Evolutionary conservation across 108 stramenopile genomes (phyloP).

Genomic region (Nitzschia sp.): DNA sequence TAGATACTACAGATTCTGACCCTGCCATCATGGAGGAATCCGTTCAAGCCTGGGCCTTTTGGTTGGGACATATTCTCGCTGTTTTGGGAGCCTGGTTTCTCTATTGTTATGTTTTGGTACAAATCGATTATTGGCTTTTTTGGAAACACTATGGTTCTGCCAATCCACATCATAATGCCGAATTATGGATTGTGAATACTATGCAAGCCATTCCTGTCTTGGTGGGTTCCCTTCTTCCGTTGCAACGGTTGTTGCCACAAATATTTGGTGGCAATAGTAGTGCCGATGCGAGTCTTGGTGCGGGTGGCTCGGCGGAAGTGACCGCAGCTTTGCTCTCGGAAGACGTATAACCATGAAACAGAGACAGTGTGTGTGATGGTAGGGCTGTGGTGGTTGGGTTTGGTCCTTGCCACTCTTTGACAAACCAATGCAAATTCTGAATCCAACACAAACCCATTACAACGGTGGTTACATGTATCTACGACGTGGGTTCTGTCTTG

Average conservation of each 20-base stretch:
- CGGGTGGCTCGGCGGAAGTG: too few relatives aligned
- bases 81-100: conserved; percentile 13
- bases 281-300: too few relatives aligned
- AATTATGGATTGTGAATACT: conserved; percentile 20
- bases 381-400: too few relatives aligned
- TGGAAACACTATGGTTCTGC: conserved; percentile 14
- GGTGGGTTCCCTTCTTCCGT: conserved; percentile 11
- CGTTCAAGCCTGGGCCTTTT: conserved; percentile 13
- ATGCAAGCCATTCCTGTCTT: conserved; percentile 17
- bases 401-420: too few relatives aligned
- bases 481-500: too few relatives aligned
- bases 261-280: too few relatives aligned
- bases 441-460: too few relatives aligned
- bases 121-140: conserved; percentile 14
- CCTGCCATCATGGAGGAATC: conserved; percentile 6
- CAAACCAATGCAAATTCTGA: too few relatives aligned
- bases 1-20: conserved; percentile 13
- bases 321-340: too few relatives aligned
- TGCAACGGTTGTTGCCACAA: conserved; percentile 9
- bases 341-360: too few relatives aligned
- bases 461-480: too few relatives aligned
- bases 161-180: conserved; percentile 6
- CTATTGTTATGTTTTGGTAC: conserved; percentile 16
- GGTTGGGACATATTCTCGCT: not conserved
- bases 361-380: too few relatives aligned